Evolutionary conservation across 2,329 filamentous ascomycete species (phyloP), one percentile per base, ranked within the genome.

Genomic region (Aspergillus brasiliensis): DNA sequence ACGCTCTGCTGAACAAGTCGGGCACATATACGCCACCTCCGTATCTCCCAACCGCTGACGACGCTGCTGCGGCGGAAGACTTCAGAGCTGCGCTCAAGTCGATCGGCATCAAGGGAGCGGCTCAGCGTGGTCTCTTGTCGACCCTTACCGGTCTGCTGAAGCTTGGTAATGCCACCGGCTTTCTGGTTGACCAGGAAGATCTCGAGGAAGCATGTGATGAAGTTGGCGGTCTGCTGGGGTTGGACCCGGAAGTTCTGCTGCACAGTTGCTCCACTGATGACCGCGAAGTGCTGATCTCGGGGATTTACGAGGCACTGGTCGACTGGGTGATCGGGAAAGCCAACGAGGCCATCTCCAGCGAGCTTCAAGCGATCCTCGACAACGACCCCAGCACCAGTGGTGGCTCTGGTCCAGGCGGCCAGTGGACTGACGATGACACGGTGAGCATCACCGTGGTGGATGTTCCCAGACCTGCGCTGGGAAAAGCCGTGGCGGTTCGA

Each of bases 321-420:
- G 95, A 98, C 73, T 98, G 92, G 91, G 90, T 99, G 13, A 89
- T 99, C 62, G 80, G 83, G 58, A 95, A 93, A 72, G 94, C 93
- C 58, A 99, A 99, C 68, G 85, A 88, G 34, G 86, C 93, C 10
- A 97, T 99, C 69, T 83, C 87, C 1, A 82, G 82, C 3, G 91
- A 97, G 67, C 86, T 98, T 74, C 81, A 84, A 19, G 84, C 83
- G 23, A 85, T 89, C 38, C 86, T 86, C 0, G 75, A 79, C 40
- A 87, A 88, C 48, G 88, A 89, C 51, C 90, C 88, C 0, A 83
- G 84, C 21, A 88, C 88, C 56, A 91, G 82, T 59, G 80, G 84
- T 42, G 64, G 63, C 40, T 67, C 63, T 19, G 10, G 83, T 80
- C 13, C 86, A 84, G 80, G 81, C 6, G 91, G 89, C 0, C 89